Base-by-base conservation (phyloP, 257 asterid genomes). In the Ballota nigra region DNA sequence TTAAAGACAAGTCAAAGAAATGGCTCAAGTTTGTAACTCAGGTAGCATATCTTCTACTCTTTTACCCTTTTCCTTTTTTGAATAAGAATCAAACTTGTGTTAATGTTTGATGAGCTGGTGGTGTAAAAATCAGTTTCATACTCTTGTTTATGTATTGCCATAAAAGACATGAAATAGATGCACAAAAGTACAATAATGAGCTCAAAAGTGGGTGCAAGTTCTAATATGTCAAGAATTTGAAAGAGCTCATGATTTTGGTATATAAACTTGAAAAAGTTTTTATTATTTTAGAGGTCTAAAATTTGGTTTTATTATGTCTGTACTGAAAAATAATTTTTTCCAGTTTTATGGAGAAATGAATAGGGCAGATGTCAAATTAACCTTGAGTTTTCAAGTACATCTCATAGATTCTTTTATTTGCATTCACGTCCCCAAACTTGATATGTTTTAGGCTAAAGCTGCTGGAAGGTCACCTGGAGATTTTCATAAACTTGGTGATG, bases 21-120 rank as follows among this genome's bases (percentile, higher is more conserved):
- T 94, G 99, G 99, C 85, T 89, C 68, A 94, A 89, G 84, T 88
- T 86, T 85, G 92, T 91, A 16, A 75, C 89, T 74, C 93, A 85
- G 91, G 99, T 91, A 71, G 68, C 78, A 23, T 70, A 20, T 59
- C 33, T 28, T 51, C 62, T 58, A 55, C 53, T 26, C 62, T 66
- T 53, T 12, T 31, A 28, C 29, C 22, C 13, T 26, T 49, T 53
- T 57, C 34, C 69, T 24, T 70, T 65, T 75, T 58, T 69, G 74
- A 11, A 22, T 34, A 13, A 51, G 22, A 23, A 5, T 49, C 49
- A 11, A 41, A 23, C 10, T 65, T 69, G 43, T 57, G 38, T 66
- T 58, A 19, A 22, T 20, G 15, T 68, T 79, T 78, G 65, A 47
- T 61, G 34, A 59, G 63, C 38, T 66, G 15, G 20, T 49, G 23